These are phyloP conservation scores for Roridomyces roridus DNA, from an alignment of 768 basidiomycete genomes.

Conservation along the genomic window DNA sequence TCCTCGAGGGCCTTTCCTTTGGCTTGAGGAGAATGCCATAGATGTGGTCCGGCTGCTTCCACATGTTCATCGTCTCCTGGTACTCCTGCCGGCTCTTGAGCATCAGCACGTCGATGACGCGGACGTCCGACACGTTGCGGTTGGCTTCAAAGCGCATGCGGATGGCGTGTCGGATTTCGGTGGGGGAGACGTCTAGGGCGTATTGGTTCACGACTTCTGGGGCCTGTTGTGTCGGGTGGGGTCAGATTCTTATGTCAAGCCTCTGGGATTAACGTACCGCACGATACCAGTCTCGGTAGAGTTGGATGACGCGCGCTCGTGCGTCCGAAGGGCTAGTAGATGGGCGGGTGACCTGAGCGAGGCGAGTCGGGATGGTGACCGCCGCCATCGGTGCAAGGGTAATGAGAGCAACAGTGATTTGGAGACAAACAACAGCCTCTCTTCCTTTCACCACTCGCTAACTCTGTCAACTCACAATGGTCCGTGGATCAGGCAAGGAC, in stretches of 20 bases:
- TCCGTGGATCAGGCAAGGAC: slow-evolving; percentile 54
- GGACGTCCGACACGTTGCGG: slow-evolving; percentile 79
- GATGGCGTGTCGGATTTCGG: slow-evolving; percentile 79
- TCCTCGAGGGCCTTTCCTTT: slow-evolving; percentile 49
- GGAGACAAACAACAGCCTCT: slow-evolving; percentile 16
- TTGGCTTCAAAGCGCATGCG: slow-evolving; percentile 89
- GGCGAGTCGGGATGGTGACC: slow-evolving; percentile 84
- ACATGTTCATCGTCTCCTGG: slow-evolving; percentile 94
- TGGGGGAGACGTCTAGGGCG: slow-evolving; percentile 79
- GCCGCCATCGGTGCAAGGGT: slow-evolving; percentile 40
- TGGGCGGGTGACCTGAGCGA: slow-evolving; percentile 73
- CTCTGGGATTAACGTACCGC: slow-evolving; percentile 59
- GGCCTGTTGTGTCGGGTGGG: slow-evolving; percentile 76
- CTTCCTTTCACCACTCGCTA: slow-evolving; percentile 6
- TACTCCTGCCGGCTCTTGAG: slow-evolving; percentile 87
- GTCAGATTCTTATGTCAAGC: slow-evolving; percentile 1
- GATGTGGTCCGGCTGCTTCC: slow-evolving; percentile 89
- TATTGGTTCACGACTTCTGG: slow-evolving; percentile 88
- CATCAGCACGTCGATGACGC: slow-evolving; percentile 84
- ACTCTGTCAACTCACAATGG: slow-evolving; percentile 41
- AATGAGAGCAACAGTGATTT: slow-evolving; percentile 6
- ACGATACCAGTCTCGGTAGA: slow-evolving; percentile 96
- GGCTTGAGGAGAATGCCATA: slow-evolving; percentile 69
- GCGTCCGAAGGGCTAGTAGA: slow-evolving; percentile 66
- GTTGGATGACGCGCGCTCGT: slow-evolving; percentile 67